These are phyloP conservation scores for Claviceps pazoutovae DNA, from an alignment of 2,329 filamentous ascomycete species.

Conservation along the genomic window DNA sequence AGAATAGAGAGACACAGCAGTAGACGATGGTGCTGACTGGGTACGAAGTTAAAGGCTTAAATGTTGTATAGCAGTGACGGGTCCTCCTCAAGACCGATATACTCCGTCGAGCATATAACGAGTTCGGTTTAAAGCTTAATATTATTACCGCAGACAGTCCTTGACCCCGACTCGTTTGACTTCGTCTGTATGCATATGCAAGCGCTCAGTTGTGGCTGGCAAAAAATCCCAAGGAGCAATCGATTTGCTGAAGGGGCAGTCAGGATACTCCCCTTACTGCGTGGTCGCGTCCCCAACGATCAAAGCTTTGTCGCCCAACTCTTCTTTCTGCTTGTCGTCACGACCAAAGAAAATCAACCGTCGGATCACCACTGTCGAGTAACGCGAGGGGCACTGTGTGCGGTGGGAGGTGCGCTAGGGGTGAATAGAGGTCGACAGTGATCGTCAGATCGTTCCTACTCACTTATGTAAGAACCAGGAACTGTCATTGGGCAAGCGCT, in stretches of 20 bases:
- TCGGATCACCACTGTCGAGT: neutral
- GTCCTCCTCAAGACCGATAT: neutral
- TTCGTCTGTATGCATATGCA: conserved; percentile 4
- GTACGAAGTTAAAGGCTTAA: neutral
- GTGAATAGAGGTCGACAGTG: neutral
- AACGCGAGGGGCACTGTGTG: neutral
- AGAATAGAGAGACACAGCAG: neutral
- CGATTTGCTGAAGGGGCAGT: neutral
- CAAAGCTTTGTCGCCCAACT: neutral
- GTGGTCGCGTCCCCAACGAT: neutral
- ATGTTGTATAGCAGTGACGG: neutral
- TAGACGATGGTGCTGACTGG: neutral
- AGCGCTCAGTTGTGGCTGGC: neutral
- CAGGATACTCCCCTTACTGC: neutral
- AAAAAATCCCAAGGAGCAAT: neutral
- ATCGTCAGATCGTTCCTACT: neutral
- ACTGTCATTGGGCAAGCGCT: neutral
- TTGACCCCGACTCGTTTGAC: neutral
- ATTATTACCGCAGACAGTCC: neutral
- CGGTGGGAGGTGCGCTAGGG: neutral
- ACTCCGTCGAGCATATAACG: neutral
- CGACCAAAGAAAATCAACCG: neutral
- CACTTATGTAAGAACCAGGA: neutral
- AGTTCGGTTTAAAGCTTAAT: neutral
- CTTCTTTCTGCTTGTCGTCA: neutral